phyloP scores from a whole-genome alignment of 1,284 basidiomycete genomes.

The Cryptococcus maquisensis region DNA sequence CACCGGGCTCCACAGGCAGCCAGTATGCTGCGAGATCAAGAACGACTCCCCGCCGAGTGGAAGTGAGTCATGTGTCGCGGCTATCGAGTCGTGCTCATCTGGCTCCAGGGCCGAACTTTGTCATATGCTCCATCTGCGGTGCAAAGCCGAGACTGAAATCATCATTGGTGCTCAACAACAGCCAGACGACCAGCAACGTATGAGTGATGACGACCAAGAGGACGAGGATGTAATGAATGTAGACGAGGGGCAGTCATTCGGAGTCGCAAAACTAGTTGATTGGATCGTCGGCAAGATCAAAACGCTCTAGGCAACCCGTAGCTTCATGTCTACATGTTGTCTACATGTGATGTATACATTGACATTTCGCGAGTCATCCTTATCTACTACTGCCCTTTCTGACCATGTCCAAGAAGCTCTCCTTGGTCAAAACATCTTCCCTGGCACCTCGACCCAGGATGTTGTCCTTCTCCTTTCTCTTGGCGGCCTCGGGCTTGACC shows the following conservation, averaged over 20 bases:
- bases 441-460: slow-evolving; percentile 45
- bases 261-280: not conserved
- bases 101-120: slow-evolving; percentile 62
- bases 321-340: not conserved
- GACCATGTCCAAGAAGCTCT: slow-evolving; percentile 50
- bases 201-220: not conserved
- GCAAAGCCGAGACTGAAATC: slow-evolving; percentile 86
- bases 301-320: not conserved
- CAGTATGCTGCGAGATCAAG: slow-evolving; percentile 58
- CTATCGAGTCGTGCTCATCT: not conserved
- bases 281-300: not conserved
- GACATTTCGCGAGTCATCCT: not conserved
- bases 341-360: not conserved
- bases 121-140: slow-evolving; percentile 68
- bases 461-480: slow-evolving; percentile 49
- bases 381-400: slow-evolving; percentile 31
- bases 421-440: slow-evolving; percentile 46
- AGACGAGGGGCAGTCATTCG: not conserved
- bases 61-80: slow-evolving; percentile 54
- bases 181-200: not conserved
- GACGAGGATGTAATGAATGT: not conserved
- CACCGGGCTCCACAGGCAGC: slow-evolving; percentile 55
- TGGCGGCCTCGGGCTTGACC: slow-evolving; percentile 35
- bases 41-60: slow-evolving; percentile 61
- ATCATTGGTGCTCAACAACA: slow-evolving; percentile 41